Base-by-base conservation (phyloP, 768 basidiomycete genomes). In the Leccinum sublutescens region DNA sequence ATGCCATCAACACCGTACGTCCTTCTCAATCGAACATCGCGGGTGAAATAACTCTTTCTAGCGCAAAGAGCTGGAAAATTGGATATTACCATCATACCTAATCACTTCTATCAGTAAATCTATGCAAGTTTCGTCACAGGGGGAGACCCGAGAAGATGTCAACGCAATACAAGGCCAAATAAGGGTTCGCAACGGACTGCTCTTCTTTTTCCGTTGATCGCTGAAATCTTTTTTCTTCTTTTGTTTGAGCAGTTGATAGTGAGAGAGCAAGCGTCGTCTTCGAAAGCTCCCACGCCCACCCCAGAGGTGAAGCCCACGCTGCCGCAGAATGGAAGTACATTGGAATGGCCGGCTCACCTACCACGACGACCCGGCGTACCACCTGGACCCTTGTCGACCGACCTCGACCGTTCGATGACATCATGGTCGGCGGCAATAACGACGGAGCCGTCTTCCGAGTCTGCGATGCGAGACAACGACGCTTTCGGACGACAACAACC, bases 111-210 rank as follows among this genome's bases (percentile, higher is more conserved):
- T 82, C 60, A 70, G 66, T 59, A 71, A 68, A 63, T 66, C 67
- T 60, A 50, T 50, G 21, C 70, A 74, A 67, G 62, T 66, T 34
- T 62, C 66, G 56, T 53, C 69, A 12, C 64, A 58, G 65, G 60
- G 64, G 49, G 61, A 65, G 51, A 58, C 59, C n/a, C 64, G 62
- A 64, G 69, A 69, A 50, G 64, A 59, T 15, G 57, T 54, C 29
- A 51, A 59, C 64, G 76, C 75, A 58, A 66, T 82, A 36, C 74
- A 78, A 71, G 70, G 69, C 57, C 76, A 82, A 61, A 78, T 82
- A 58, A 83, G 79, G 82, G 83, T 84, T 82, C 80, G 82, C 80
- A 78, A 66, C 76, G 78, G 78, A 70, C 77, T 67, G 66, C 69
- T 76, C 74, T 67, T 59, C 66, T 69, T 71, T 68, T 59, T 67